phyloP scores from a whole-genome alignment of 1,284 basidiomycete species.

The Cerioporus squamosus region DNA sequence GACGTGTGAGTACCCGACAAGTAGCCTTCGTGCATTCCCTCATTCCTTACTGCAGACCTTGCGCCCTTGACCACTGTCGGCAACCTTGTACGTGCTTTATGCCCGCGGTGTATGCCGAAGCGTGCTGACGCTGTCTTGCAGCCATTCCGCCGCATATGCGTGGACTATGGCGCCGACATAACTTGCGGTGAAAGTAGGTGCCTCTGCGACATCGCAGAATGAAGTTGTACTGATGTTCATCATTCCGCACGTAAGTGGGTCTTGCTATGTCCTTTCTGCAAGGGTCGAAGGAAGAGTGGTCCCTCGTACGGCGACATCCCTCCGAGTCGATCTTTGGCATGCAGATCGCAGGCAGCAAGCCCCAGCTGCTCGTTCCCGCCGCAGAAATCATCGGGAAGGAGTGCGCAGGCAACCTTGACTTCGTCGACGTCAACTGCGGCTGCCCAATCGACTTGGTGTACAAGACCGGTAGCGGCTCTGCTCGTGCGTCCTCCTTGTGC shows the following conservation, averaged over 20 bases:
- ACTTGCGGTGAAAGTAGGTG: conserved; percentile 89
- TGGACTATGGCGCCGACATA: conserved; percentile 89
- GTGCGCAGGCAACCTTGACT: conserved; percentile 72
- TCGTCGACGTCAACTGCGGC: conserved; percentile 95
- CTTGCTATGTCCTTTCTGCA: conserved; percentile 81
- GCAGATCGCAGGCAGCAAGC: conserved; percentile 84
- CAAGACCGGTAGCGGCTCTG: conserved; percentile 89
- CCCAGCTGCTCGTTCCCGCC: conserved; percentile 76
- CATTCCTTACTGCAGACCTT: conserved; percentile 60
- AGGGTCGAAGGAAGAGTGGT: conserved; percentile 92
- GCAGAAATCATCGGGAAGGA: conserved; percentile 86
- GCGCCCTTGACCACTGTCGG: conserved; percentile 96
- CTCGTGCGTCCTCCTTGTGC: conserved; percentile 52
- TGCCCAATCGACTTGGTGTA: conserved; percentile 98
- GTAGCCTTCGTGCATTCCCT: background rate
- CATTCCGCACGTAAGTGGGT: conserved; percentile 59
- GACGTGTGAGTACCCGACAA: conserved; percentile 62
- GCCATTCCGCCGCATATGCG: conserved; percentile 94
- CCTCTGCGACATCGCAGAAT: background rate
- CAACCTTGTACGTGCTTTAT: conserved; percentile 69
- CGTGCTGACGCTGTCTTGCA: conserved; percentile 31
- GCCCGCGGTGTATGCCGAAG: background rate
- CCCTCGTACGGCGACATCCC: conserved; percentile 85
- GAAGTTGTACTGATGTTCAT: no score
- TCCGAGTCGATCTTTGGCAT: conserved; percentile 92